phyloP scores from a whole-genome alignment of 164 flowering plant genomes.

The Stephania cephalantha region DNA sequence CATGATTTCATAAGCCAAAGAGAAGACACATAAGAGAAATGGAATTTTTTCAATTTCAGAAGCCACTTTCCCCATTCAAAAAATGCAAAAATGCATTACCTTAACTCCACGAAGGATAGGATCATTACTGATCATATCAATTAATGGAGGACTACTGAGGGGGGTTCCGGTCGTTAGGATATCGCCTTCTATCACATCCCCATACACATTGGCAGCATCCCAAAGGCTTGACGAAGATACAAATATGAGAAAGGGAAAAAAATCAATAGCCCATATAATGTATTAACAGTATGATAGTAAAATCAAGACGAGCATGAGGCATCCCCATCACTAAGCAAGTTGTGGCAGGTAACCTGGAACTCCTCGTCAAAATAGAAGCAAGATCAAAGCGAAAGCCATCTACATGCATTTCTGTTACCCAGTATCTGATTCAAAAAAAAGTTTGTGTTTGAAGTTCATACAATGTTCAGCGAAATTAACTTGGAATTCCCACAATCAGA shows the following conservation, averaged over 20 bases:
- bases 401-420: slow-evolving; percentile 94
- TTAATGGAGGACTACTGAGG: slow-evolving; percentile 70
- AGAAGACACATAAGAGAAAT: neutral
- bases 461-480: neutral
- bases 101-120: slow-evolving; percentile 82
- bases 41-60: neutral
- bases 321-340: slow-evolving; percentile 1
- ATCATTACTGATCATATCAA: slow-evolving; percentile 94
- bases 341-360: slow-evolving; percentile 60
- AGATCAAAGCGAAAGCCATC: slow-evolving; percentile 99
- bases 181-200: slow-evolving; percentile 55
- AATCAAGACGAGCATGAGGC: neutral
- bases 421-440: slow-evolving; percentile 52
- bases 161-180: slow-evolving; percentile 77
- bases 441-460: slow-evolving; percentile 5
- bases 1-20: neutral
- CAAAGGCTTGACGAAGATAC: slow-evolving; percentile 40
- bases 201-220: slow-evolving; percentile 86
- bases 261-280: slow-evolving; percentile 5
- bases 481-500: too few species aligned
- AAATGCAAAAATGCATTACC: slow-evolving; percentile 31
- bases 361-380: slow-evolving; percentile 90
- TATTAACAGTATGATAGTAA: neutral
- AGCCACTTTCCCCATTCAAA: slow-evolving; percentile 1
- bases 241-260: slow-evolving; percentile 3